phyloP scores from a whole-genome alignment of 305 asterid species.

The Fraxinus platypoda region DNA sequence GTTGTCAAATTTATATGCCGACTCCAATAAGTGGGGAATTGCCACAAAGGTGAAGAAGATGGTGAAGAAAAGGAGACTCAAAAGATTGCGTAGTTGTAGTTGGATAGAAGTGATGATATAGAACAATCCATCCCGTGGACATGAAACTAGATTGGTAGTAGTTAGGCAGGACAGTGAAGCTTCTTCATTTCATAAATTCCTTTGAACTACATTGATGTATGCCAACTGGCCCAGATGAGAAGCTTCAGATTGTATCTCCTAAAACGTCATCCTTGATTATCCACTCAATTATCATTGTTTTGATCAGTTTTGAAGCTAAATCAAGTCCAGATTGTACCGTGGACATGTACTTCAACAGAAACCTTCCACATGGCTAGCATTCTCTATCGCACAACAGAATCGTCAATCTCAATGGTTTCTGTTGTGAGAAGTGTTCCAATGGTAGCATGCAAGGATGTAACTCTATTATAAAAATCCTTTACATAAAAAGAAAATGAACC shows the following conservation, averaged over 20 bases:
- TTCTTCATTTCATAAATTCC: not conserved
- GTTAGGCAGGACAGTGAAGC: not conserved
- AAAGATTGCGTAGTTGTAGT: conserved; percentile 47
- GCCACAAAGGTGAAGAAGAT: conserved; percentile 43
- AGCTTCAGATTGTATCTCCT: not conserved
- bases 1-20: conserved; percentile 50
- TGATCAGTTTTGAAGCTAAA: not conserved
- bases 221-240: not conserved
- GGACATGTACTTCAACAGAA: not conserved
- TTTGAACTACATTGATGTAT: not conserved
- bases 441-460: not conserved
- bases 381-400: not conserved
- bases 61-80: conserved; percentile 56
- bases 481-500: not conserved
- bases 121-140: not conserved
- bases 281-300: not conserved
- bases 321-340: not conserved
- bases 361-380: not conserved
- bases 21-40: conserved; percentile 48
- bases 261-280: not conserved
- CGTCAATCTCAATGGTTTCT: not conserved
- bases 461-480: not conserved
- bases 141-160: not conserved
- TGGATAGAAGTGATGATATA: conserved; percentile 42
- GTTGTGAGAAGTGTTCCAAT: not conserved